Evolutionary conservation across 1,284 basidiomycete genomes (phyloP), one percentile per base, ranked within the genome.

Genomic region (Austropuccinia psidii): DNA sequence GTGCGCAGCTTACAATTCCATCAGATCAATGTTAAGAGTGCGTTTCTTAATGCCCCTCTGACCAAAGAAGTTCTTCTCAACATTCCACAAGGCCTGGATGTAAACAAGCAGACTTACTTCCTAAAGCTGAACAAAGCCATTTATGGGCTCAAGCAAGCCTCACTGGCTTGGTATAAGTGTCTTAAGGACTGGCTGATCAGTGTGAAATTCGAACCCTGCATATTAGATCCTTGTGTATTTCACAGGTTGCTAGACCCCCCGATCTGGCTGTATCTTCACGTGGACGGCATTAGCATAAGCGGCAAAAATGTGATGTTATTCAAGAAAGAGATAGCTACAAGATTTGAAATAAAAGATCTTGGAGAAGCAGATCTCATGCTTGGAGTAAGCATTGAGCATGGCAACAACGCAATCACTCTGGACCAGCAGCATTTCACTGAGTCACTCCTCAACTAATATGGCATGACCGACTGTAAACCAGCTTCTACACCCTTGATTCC

Each of bases 81-180:
- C 27, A 37, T 62, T n/a, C 35, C 60, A n/a, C 29, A 66, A 66
- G 64, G 64, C 5, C 11, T 66, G 5, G 2, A 3, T 2, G 4
- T 54, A 8, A 35, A 66, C 9, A 37, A 52, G 8, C 29, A 50
- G 17, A 6, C 1, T n/a, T 9, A 31, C 1, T 21, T 11, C 11
- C 19, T 66, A 4, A 31, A 24, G n/a, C 31, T 66, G 1, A 5
- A 66, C 2, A 52, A 66, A 52, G n/a, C 64, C 4, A 39, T 66
- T 11, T 66, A 66, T 37, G 64, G 64, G 9, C 19, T 66, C 2
- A 66, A 66, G n/a, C 64, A 66, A 35, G 43, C 64, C 1, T 37
- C 64, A 13, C 35, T 33, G 1, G 31, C 31, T 1, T 66, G 64
- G 17, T 52, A 66, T n/a, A 35, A 52, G 29, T 15, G 31, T 17